phyloP scores from a whole-genome alignment of 768 basidiomycete species.

The Auriscalpium orientale region DNA sequence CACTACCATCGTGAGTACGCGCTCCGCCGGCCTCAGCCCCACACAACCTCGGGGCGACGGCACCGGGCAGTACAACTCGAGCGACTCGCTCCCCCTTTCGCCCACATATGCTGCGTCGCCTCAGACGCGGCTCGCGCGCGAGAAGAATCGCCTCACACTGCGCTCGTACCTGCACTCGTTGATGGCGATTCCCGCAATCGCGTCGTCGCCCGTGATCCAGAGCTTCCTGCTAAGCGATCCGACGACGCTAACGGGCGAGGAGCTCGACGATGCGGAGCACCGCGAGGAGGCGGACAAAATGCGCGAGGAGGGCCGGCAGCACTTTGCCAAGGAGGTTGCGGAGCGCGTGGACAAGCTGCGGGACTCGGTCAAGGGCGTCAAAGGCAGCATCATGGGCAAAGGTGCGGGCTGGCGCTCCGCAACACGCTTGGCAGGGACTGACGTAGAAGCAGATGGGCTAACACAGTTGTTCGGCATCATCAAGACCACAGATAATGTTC shows the following conservation, averaged over 20 bases:
- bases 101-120: conserved; percentile 6
- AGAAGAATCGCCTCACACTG: conserved; percentile 93
- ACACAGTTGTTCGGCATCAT: conserved; percentile 85
- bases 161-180: conserved; percentile 86
- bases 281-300: conserved; percentile 86
- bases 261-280: conserved; percentile 67
- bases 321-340: conserved; percentile 83
- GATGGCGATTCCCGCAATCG: conserved; percentile 61
- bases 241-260: conserved; percentile 57
- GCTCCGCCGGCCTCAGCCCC: conserved; percentile 28
- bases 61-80: conserved; percentile 11
- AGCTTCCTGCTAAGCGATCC: conserved; percentile 81
- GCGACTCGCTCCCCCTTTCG: conserved; percentile 18
- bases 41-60: conserved; percentile 3
- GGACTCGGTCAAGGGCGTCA: conserved; percentile 77
- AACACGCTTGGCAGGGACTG: conserved; percentile 1
- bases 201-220: conserved; percentile 76
- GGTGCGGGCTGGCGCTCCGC: conserved; percentile 31
- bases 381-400: conserved; percentile 88
- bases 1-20: conserved; percentile 46
- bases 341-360: conserved; percentile 79
- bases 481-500: conserved; percentile 68
- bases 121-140: conserved; percentile 56
- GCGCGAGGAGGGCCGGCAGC: conserved; percentile 79
- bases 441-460: conserved; percentile 63